These are phyloP conservation scores for Paecilomyces fulvus DNA, from an alignment of 2,329 filamentous ascomycete species.

Conservation along the genomic window DNA sequence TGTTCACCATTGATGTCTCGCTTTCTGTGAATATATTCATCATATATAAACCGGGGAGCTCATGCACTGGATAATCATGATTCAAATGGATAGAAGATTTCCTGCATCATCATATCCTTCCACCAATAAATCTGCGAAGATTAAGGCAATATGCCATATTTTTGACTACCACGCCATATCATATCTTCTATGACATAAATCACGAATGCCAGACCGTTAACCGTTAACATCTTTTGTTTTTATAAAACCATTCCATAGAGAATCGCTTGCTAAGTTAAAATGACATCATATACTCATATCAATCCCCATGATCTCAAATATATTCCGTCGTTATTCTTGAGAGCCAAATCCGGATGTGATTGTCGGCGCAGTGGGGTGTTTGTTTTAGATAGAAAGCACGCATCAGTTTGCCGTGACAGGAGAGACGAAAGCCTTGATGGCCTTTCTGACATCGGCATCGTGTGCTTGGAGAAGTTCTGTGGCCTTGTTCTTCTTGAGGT, in stretches of 20 bases:
- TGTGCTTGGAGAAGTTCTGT: slow-evolving; percentile 39
- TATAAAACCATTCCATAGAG: not conserved
- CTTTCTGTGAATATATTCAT: not conserved
- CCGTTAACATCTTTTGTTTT: not conserved
- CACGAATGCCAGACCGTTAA: not conserved
- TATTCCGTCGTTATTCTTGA: not conserved
- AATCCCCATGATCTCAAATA: not conserved
- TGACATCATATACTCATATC: not conserved
- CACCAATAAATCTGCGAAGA: too few relatives aligned
- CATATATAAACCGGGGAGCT: not conserved
- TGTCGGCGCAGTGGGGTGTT: too few relatives aligned
- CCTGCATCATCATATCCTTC: too few relatives aligned
- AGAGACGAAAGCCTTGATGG: slow-evolving; percentile 35
- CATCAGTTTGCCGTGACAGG: slow-evolving; percentile 7
- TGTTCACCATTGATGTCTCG: not conserved
- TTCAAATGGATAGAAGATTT: too few relatives aligned
- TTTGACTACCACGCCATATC: not conserved
- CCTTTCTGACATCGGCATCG: slow-evolving; percentile 36
- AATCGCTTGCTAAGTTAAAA: not conserved
- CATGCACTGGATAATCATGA: not conserved
- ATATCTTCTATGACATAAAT: not conserved
- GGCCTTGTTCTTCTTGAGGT: slow-evolving; percentile 38
- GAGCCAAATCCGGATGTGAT: too few relatives aligned
- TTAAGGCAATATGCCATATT: too few relatives aligned
- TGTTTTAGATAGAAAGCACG: not conserved